These are phyloP conservation scores for Sclerotiophoma versabilis DNA, from an alignment of 2,329 filamentous ascomycete species.

Conservation along the genomic window DNA sequence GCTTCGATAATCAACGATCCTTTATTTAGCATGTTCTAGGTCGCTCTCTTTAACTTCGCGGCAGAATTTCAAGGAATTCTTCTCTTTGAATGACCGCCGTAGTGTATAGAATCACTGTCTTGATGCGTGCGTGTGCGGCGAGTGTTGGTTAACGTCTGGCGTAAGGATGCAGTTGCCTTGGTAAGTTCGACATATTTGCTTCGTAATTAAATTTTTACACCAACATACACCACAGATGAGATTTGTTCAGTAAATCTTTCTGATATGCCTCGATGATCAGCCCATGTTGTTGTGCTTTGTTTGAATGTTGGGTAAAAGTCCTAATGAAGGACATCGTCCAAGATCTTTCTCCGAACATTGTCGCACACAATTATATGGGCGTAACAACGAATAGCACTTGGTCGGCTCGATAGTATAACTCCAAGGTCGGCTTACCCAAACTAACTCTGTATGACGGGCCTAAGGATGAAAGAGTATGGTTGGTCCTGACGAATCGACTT, in stretches of 20 bases:
- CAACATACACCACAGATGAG: too few species aligned
- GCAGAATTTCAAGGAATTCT: background rate
- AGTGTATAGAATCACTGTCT: background rate
- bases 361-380: background rate
- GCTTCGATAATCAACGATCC: background rate
- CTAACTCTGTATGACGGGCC: too few species aligned
- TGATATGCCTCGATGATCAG: too few species aligned
- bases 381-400: too few species aligned
- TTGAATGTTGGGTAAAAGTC: too few species aligned
- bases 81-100: background rate
- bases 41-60: background rate
- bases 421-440: too few species aligned
- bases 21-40: background rate
- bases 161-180: too few species aligned
- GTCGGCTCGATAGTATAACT: too few species aligned
- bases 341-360: background rate
- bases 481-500: background rate
- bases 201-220: too few species aligned
- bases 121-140: background rate
- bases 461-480: background rate
- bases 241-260: too few species aligned
- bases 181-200: too few species aligned
- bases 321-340: background rate
- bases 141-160: too few species aligned
- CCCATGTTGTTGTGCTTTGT: background rate